Evolutionary conservation across 139 green algal species (phyloP).

Genomic region (Mesotaenium endlicherianum): DNA sequence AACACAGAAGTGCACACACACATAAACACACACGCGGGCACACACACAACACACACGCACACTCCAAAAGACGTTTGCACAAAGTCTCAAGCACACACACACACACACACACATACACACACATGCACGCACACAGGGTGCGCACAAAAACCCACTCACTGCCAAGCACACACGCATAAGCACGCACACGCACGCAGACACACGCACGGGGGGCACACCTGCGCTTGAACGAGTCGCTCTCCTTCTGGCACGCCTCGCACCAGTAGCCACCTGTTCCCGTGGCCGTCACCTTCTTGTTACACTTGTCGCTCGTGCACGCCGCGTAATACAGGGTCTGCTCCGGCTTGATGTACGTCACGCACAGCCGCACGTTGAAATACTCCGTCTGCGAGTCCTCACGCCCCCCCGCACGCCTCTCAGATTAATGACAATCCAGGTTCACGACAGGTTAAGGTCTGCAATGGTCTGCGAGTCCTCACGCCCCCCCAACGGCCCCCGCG

Average conservation of each 20-base stretch:
- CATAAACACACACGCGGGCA: not conserved
- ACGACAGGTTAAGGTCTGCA: no score
- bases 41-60: not conserved
- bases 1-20: not conserved
- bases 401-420: no score
- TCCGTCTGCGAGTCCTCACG: constrained; percentile 19
- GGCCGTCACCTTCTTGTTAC: constrained; percentile 40
- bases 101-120: not conserved
- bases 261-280: constrained; percentile 15
- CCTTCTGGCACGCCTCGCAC: constrained; percentile 37
- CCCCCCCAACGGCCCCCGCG: no score
- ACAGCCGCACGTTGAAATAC: constrained; percentile 28
- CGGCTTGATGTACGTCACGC: constrained; percentile 25
- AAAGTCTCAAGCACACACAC: not conserved
- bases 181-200: not conserved
- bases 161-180: not conserved
- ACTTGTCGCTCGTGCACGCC: constrained; percentile 44
- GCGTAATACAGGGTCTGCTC: constrained; percentile 41
- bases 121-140: not conserved
- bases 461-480: no score
- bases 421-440: not conserved
- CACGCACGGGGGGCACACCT: not conserved
- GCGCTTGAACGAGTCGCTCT: constrained; percentile 13
- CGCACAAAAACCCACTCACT: no score
- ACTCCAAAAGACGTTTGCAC: no score